phyloP scores from a whole-genome alignment of 2,329 filamentous ascomycete genomes.

The Cordyceps farinosa region DNA sequence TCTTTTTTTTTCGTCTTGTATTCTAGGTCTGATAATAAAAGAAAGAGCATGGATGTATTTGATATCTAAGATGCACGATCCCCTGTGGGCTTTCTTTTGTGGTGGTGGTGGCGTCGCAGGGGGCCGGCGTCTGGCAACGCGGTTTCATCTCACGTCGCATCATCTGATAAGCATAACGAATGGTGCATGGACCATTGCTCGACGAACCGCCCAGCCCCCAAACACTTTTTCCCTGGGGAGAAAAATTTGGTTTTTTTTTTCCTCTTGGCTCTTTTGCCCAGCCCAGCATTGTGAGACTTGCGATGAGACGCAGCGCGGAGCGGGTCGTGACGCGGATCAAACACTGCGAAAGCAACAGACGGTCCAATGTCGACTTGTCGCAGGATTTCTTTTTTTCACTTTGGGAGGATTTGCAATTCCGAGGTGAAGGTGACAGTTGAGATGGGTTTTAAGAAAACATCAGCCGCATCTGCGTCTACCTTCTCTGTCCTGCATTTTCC shows the following conservation, averaged over 20 bases:
- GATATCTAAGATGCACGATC: not conserved
- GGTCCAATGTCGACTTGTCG: not conserved
- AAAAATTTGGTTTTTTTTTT: not conserved
- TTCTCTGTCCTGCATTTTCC: not conserved
- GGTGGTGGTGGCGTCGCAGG: not conserved
- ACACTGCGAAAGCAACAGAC: not conserved
- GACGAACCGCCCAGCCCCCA: not conserved
- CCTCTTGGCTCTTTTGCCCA: not conserved
- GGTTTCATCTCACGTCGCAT: constrained; percentile 13
- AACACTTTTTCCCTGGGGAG: not conserved
- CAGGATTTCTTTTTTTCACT: not conserved
- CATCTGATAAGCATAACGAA: not conserved
- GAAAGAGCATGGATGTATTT: not conserved
- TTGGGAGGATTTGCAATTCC: no score
- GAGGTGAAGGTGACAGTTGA: not conserved
- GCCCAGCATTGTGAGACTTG: constrained; percentile 12
- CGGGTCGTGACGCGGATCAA: constrained; percentile 14
- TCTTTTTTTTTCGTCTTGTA: not conserved
- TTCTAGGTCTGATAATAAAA: not conserved
- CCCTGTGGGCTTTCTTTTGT: not conserved
- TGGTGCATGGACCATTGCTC: not conserved
- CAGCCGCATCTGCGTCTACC: not conserved
- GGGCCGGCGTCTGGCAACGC: not conserved
- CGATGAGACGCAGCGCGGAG: constrained; percentile 8
- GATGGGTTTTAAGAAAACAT: constrained; percentile 8